A percentile compares a stretch with the other conserved stretches of the same genome.
phyloP scores from a whole-genome alignment of 2,329 filamentous ascomycete species.

The Aspergillus sp. region DNA sequence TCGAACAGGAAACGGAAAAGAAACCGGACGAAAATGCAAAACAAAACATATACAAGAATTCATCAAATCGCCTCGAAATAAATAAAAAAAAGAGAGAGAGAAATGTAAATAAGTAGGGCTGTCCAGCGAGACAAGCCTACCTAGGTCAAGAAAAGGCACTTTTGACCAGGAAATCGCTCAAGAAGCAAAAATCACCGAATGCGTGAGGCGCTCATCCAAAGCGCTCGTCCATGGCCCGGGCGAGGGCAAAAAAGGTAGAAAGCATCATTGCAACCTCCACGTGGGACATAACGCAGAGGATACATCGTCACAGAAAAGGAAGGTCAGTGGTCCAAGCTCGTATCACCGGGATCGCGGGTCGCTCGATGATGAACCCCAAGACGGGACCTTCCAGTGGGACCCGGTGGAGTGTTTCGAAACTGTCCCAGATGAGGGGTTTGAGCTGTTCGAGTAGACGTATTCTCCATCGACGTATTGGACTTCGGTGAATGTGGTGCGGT shows the following conservation, averaged over 20 bases:
- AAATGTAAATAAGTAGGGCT: not conserved
- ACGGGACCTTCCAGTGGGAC: conserved; percentile 31
- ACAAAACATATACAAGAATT: not conserved
- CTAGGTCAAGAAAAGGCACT: not conserved
- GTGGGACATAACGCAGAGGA: conserved; percentile 23
- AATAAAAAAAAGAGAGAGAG: not conserved
- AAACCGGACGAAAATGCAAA: not conserved
- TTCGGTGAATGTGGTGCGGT: conserved; percentile 84
- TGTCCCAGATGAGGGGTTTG: conserved; percentile 37
- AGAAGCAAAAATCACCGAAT: conserved; percentile 5
- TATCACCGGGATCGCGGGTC: conserved; percentile 31
- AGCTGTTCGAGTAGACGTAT: conserved; percentile 69
- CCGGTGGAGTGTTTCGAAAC: conserved; percentile 42
- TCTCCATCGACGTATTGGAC: conserved; percentile 94
- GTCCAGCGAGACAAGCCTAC: not conserved
- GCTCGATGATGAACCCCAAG: conserved; percentile 27
- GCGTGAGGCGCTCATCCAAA: conserved; percentile 12
- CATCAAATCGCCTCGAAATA: not conserved
- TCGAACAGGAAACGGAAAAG: not conserved
- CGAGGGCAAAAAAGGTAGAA: conserved; percentile 4
- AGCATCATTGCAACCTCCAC: conserved; percentile 21
- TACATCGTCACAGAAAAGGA: conserved; percentile 15
- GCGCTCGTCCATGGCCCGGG: conserved; percentile 3
- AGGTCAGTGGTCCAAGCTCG: not conserved
- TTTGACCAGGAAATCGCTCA: not conserved